These are phyloP conservation scores for Cystobasidium pallidum DNA, from an alignment of 1,284 basidiomycete species.

Conservation along the genomic window DNA sequence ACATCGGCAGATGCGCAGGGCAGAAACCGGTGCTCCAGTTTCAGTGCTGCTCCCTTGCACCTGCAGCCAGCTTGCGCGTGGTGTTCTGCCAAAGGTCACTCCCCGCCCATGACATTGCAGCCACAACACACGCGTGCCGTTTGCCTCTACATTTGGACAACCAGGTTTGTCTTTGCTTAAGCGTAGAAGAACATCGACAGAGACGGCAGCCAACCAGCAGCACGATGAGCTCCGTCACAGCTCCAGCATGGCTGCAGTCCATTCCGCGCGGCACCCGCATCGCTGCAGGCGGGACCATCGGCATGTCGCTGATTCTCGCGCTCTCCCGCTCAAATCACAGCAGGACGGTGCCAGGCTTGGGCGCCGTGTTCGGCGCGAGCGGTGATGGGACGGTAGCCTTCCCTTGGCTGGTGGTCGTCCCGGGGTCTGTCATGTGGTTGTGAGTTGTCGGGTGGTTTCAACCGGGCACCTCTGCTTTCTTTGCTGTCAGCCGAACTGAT, in stretches of 20 bases:
- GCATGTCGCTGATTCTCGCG: conserved; percentile 15
- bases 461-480: too few species aligned
- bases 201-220: not conserved
- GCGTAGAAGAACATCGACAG: not conserved
- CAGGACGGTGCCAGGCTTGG: conserved; percentile 35
- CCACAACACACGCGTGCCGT: too few species aligned
- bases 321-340: conserved; percentile 36
- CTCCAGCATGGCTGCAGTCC: conserved; percentile 40
- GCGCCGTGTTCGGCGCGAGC: conserved; percentile 39
- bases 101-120: too few species aligned
- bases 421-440: conserved; percentile 76
- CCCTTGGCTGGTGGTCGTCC: conserved; percentile 82
- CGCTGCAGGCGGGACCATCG: conserved; percentile 26
- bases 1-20: too few species aligned
- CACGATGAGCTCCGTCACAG: conserved; percentile 38
- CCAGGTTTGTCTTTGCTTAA: not conserved
- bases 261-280: conserved; percentile 39
- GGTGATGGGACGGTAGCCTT: conserved; percentile 58
- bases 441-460: not conserved
- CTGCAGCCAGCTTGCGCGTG: too few species aligned
- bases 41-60: too few species aligned
- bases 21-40: too few species aligned
- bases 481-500: not conserved
- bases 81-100: too few species aligned
- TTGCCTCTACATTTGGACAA: too few species aligned